Evolutionary conservation across 495 filamentous ascomycete genomes (phyloP).

Genomic region (Xylaria sp.): DNA sequence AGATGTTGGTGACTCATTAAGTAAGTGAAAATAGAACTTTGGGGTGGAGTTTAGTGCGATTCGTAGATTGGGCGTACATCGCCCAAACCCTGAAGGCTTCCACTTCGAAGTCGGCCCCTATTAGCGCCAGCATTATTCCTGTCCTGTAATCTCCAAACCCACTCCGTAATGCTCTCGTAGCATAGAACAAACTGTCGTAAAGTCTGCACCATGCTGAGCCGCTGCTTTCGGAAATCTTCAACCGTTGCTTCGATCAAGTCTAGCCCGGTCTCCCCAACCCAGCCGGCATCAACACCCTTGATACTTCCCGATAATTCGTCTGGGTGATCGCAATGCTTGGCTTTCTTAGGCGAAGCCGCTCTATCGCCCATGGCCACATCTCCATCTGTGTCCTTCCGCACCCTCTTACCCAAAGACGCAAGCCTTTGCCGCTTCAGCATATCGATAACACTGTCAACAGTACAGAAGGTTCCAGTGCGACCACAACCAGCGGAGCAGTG

Average conservation of each 20-base stretch:
- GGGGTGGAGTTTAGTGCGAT: neutral
- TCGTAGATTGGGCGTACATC: slow-evolving; percentile 1
- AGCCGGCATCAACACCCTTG: slow-evolving; percentile 46
- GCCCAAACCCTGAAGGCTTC: slow-evolving; percentile 35
- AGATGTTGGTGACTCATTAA: neutral
- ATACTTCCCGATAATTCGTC: slow-evolving; percentile 8
- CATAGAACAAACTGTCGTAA: slow-evolving; percentile 94
- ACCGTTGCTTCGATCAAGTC: slow-evolving; percentile 88
- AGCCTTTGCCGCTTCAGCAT: slow-evolving; percentile 84
- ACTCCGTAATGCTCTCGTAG: slow-evolving; percentile 94
- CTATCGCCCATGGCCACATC: slow-evolving; percentile 49
- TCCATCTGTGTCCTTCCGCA: slow-evolving; percentile 49
- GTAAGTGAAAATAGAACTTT: neutral
- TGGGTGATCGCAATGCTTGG: slow-evolving; percentile 16
- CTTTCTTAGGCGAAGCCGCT: slow-evolving; percentile 8
- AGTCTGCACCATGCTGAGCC: slow-evolving; percentile 96
- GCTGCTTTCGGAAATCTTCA: slow-evolving; percentile 84
- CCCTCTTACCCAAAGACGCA: slow-evolving; percentile 37
- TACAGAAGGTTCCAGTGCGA: slow-evolving; percentile 94
- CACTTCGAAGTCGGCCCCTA: slow-evolving; percentile 41
- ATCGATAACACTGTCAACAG: slow-evolving; percentile 91
- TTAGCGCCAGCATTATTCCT: slow-evolving; percentile 49
- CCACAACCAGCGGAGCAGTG: slow-evolving; percentile 97
- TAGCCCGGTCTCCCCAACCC: slow-evolving; percentile 60
- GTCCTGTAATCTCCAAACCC: slow-evolving; percentile 63